phyloP scores from a whole-genome alignment of 2,329 filamentous ascomycete species.

The Ceratocystis variospora region DNA sequence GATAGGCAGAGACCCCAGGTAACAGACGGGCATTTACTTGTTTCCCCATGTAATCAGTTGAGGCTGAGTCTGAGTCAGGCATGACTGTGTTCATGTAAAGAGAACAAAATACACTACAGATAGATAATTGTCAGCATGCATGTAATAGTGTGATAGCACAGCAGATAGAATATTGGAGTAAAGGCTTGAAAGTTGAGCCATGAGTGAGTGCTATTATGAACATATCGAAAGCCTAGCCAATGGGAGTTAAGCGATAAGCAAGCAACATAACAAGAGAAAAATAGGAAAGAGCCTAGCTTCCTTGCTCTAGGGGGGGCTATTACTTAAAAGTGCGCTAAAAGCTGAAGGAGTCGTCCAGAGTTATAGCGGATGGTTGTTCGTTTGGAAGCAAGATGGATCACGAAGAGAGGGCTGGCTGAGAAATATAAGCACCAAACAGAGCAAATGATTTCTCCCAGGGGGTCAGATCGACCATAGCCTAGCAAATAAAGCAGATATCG shows the following conservation, averaged over 20 bases:
- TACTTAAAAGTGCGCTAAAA: background rate
- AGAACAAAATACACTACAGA: too few relatives aligned
- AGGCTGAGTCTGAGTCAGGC: background rate
- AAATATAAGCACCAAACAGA: background rate
- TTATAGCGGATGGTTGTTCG: background rate
- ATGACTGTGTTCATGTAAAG: background rate
- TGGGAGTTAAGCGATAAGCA: slow-evolving; percentile 10
- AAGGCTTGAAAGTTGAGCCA: background rate
- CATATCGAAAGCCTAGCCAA: background rate
- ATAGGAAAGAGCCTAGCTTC: background rate
- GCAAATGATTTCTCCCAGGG: too few relatives aligned
- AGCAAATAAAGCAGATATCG: background rate
- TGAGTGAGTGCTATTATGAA: slow-evolving; percentile 13
- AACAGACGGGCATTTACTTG: background rate
- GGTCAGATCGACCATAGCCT: too few relatives aligned
- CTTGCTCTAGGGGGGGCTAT: background rate
- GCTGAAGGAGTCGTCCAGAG: background rate
- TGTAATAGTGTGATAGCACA: background rate
- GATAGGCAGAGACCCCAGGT: background rate
- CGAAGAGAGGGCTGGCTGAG: background rate
- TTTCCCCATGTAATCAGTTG: background rate
- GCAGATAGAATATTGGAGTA: background rate
- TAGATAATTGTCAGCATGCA: background rate
- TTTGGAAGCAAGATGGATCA: background rate
- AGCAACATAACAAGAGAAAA: background rate